A percentile compares a stretch with the other conserved stretches of the same genome.
Evolutionary conservation across 108 stramenopile species (phyloP).

Genomic region (Pseudonitzschia multiseries): DNA sequence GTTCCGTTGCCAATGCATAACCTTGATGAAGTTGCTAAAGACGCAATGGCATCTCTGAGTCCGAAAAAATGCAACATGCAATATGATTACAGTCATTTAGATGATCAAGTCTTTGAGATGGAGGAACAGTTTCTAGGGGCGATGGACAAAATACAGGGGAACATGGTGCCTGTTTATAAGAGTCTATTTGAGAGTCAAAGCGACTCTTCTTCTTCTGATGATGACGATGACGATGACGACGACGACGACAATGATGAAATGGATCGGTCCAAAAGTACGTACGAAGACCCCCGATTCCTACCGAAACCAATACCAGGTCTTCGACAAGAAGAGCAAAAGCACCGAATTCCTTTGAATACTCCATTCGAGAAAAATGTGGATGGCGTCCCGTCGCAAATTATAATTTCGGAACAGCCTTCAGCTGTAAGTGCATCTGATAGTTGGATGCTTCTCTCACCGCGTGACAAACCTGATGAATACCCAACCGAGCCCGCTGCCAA

Average conservation of each 20-base stretch:
- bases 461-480: neutral
- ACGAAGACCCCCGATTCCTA: conserved; percentile 16
- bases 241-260: neutral
- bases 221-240: neutral
- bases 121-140: conserved; percentile 17
- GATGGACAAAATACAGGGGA: conserved; percentile 8
- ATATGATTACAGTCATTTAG: conserved; percentile 32
- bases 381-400: conserved; percentile 6
- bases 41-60: conserved; percentile 23
- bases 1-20: conserved; percentile 34
- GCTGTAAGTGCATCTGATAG: conserved; percentile 6
- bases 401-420: conserved; percentile 11
- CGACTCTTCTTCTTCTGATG: conserved; percentile 3
- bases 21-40: conserved; percentile 24
- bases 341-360: neutral
- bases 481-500: neutral
- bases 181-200: conserved; percentile 19
- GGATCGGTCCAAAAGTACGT: conserved; percentile 6
- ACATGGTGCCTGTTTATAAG: conserved; percentile 18
- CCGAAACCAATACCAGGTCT: neutral
- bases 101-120: conserved; percentile 27
- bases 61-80: conserved; percentile 28
- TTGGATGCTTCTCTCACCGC: conserved; percentile 20
- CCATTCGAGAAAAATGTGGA: neutral
- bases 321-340: neutral